These are phyloP conservation scores for Salmacisia buchloeana DNA, from an alignment of 1,284 basidiomycete species.

Conservation along the genomic window DNA sequence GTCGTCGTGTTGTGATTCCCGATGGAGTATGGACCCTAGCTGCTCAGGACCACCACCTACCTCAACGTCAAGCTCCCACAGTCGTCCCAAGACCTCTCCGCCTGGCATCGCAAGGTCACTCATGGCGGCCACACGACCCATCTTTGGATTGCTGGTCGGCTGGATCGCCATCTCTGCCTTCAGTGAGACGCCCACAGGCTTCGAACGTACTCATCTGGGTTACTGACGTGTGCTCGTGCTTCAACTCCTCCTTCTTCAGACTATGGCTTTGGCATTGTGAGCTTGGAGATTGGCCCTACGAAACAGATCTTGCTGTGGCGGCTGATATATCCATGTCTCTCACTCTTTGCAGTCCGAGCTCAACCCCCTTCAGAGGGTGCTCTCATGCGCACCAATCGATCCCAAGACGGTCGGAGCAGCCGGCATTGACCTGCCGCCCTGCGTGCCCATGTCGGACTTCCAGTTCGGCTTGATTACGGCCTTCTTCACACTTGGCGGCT, in stretches of 20 bases:
- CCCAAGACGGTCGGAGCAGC: slow-evolving; percentile 10
- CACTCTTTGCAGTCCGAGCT: slow-evolving; percentile 27
- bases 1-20: no score
- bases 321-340: not conserved
- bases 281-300: not conserved
- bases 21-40: no score
- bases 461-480: slow-evolving; percentile 73
- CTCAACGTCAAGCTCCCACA: no score
- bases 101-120: no score
- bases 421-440: slow-evolving; percentile 12
- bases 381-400: slow-evolving; percentile 21
- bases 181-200: slow-evolving; percentile 10
- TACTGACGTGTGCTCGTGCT: not conserved
- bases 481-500: slow-evolving; percentile 79
- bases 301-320: not conserved
- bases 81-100: no score
- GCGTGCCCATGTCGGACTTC: slow-evolving; percentile 25
- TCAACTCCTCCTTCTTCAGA: not conserved
- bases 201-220: slow-evolving; percentile 12
- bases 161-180: slow-evolving; percentile 39
- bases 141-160: not conserved
- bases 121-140: not conserved
- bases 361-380: slow-evolving; percentile 35
- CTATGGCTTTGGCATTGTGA: slow-evolving; percentile 37
- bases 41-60: no score